Percentiles rank a stretch among this genome's conserved stretches.
These are phyloP conservation scores for Naumovozyma castellii DNA, from an alignment of 805 yeast species.

Conservation along the genomic window DNA sequence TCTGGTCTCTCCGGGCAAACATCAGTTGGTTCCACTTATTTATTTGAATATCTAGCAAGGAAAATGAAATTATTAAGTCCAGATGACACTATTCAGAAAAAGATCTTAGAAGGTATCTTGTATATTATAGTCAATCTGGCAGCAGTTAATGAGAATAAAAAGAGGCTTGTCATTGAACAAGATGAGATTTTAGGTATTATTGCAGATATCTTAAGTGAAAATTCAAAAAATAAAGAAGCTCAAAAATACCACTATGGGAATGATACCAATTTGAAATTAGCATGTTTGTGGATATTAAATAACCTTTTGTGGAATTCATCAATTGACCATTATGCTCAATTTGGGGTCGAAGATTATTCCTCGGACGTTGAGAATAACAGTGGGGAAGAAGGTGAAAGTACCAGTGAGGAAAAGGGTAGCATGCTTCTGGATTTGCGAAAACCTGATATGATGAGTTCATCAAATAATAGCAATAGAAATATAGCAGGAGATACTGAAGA, in stretches of 20 bases:
- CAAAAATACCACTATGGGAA: constrained; percentile 11
- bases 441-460: not conserved
- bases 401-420: not conserved
- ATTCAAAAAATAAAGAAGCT: constrained; percentile 1
- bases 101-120: constrained; percentile 24
- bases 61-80: constrained; percentile 22
- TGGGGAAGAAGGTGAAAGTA: not conserved
- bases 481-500: constrained; percentile 1
- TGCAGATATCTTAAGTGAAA: constrained; percentile 16
- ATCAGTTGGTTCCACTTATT: constrained; percentile 16
- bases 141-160: constrained; percentile 28
- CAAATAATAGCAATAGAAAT: not conserved
- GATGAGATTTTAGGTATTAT: constrained; percentile 22
- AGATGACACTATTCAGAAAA: constrained; percentile 16
- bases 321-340: constrained; percentile 18
- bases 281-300: constrained; percentile 26
- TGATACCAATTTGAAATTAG: constrained; percentile 23
- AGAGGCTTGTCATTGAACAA: constrained; percentile 25
- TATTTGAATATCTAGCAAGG: constrained; percentile 25
- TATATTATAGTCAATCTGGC: constrained; percentile 28
- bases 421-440: not conserved
- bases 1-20: not conserved
- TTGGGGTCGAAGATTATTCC: constrained; percentile 11
- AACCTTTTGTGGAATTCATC: constrained; percentile 28
- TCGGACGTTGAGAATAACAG: not conserved